Base-by-base conservation (phyloP, 495 filamentous ascomycete genomes). In the Ascodesmis nigricans region DNA sequence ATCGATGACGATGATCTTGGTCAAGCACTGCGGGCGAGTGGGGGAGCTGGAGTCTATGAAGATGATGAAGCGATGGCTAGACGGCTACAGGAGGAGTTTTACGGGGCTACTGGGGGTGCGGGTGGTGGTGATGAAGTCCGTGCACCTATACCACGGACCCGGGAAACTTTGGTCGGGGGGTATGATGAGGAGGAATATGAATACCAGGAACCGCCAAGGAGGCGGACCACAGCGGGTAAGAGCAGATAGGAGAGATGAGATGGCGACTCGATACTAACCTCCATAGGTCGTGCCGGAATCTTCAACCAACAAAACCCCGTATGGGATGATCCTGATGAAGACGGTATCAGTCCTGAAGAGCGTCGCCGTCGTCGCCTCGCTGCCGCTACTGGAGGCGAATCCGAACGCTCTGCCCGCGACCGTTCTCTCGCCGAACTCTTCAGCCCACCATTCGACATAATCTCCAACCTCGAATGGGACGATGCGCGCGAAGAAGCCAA, bases 11-110 rank as follows among this genome's bases (percentile, higher is more conserved):
- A 50, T 4, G 53, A 62, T 24, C 13, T 51, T 1, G 43, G 34
- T 20, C 55, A 47, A 29, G 55, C 50, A 16, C 38, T 55, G 21
- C 40, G 35, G 55, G 35, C 52, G 35, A 27, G 62, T 57, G 7
- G 59, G 58, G 34, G 58, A 3, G 26, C 27, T 10, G 35, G 38
- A 15, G 39, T 42, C 14, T 60, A 69, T 30, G 87, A 93, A 42
- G 79, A 90, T 45, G 87, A 97, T 56, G 87, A 82, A 27, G 87
- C 79, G 7, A 78, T 95, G 68, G 87, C 87, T 4, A 67, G 78
- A 44, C 68, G 78, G 26, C 51, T 97, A 28, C 90, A 95, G 47
- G 78, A 95, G 47, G 81, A 97, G 55, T 61, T 91, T 48, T 95
- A 93, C 49, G 57, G 65, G 42, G 58, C 60, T 43, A 40, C 47